These are phyloP conservation scores for Penicillium sp. DNA, from an alignment of 2,329 filamentous ascomycete genomes.

Conservation along the genomic window DNA sequence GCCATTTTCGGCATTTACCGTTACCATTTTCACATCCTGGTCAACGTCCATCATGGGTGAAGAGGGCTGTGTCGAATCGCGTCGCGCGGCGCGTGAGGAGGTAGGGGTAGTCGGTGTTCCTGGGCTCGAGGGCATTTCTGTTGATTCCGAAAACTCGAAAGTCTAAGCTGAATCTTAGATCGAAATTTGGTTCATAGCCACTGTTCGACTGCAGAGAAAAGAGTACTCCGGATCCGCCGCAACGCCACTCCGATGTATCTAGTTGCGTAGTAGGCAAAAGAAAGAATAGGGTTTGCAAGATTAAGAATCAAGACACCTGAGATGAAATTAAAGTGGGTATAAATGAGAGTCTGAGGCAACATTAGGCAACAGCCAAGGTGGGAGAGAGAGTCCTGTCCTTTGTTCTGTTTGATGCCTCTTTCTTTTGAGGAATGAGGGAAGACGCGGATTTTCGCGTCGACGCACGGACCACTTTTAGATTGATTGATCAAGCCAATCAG, in stretches of 20 bases:
- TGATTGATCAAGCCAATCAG: slow-evolving; percentile 8
- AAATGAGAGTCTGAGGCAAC: background rate
- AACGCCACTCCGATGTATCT: background rate
- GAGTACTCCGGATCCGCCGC: background rate
- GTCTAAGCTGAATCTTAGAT: background rate
- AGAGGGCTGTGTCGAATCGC: slow-evolving; percentile 38
- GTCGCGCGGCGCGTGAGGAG: slow-evolving; percentile 32
- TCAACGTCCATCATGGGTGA: slow-evolving; percentile 31
- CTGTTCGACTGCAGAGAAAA: background rate
- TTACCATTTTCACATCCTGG: slow-evolving; percentile 8
- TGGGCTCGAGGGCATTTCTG: slow-evolving; percentile 31
- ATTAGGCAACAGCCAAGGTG: slow-evolving; percentile 8
- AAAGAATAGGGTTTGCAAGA: background rate
- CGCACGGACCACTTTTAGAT: slow-evolving; percentile 41
- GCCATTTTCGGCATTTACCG: slow-evolving; percentile 20
- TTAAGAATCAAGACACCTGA: background rate
- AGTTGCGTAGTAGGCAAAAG: background rate
- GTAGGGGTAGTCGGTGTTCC: slow-evolving; percentile 33
- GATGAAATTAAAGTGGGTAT: background rate
- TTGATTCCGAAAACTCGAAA: background rate
- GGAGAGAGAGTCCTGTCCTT: background rate
- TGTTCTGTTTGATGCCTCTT: slow-evolving; percentile 6
- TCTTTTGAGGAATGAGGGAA: background rate
- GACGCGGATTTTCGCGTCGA: slow-evolving; percentile 41
- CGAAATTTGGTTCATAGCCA: slow-evolving; percentile 3